Evolutionary conservation across 179 eudicot species (phyloP), one percentile per base, ranked within the genome.

Genomic region (Amaranthus tricolor): DNA sequence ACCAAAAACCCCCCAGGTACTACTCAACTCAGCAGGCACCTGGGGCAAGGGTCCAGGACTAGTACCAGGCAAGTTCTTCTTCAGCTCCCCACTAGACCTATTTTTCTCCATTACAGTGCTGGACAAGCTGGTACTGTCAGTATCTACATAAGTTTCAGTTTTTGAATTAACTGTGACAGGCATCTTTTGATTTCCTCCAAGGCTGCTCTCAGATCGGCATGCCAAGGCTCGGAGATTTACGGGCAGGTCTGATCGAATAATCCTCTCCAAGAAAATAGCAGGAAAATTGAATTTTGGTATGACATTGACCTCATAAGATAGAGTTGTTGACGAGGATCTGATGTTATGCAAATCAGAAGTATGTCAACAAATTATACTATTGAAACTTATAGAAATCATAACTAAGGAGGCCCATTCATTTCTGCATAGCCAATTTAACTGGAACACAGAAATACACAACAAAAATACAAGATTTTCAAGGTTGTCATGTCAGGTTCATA

Each of bases 171-270:
- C 78, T 40, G 76, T 62, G 55, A 24, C 64, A 59, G 83, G 49
- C 48, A 75, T 53, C 62, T 78, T 84, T 74, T 84, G 91, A 77
- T 73, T 81, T 51, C 85, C 94, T 78, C 82, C 80, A 79, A 86
- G 89, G 50, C 55, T 82, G 62, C 81, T 84, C 83, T 95, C 98
- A 67, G 99, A 94, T 87, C 96, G 88, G 74, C 90, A 82, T 77
- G 99, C 98, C 83, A 95, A 82, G 47, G 99, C 98, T 75, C 89
- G 91, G 72, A 95, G 99, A 83, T 95, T 95, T 72, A 93, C 96
- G 16, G 99, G 99, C 85, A 95, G 96, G 81, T 95, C 99, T 68
- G 98, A 93, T 73, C 87, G 86, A 48, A 95, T 93, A 77, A 95
- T 95, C 81, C 93, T 88, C 90, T 95, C 99, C 82, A 95, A 78